phyloP scores from a whole-genome alignment of 179 eudicot genomes.

The Gypsophila paniculata region DNA sequence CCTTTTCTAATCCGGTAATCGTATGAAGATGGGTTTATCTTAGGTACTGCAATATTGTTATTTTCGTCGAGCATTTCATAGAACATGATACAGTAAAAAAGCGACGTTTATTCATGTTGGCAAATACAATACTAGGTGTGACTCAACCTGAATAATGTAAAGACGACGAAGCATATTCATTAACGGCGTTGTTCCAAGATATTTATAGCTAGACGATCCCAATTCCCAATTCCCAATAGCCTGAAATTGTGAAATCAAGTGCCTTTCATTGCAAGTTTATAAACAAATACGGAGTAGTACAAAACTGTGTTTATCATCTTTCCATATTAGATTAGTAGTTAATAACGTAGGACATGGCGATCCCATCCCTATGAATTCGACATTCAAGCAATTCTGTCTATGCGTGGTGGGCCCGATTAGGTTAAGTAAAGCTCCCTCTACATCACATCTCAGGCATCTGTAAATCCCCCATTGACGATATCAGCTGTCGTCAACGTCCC shows the following conservation, averaged over 20 bases:
- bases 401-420: neutral
- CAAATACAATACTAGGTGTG: no score
- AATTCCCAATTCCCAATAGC: no score
- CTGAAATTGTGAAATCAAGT: slow-evolving; percentile 40
- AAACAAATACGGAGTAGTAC: neutral
- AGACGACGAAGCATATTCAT: neutral
- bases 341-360: neutral
- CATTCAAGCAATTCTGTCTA: neutral
- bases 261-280: slow-evolving; percentile 41
- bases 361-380: neutral
- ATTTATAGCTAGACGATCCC: neutral
- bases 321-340: neutral
- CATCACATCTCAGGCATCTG: slow-evolving; percentile 11
- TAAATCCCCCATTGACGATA: slow-evolving; percentile 9
- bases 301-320: slow-evolving; percentile 19
- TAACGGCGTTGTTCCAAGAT: neutral
- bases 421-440: neutral
- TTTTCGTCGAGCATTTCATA: neutral
- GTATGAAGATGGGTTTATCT: no score
- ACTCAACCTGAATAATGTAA: no score
- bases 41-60: neutral
- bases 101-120: no score
- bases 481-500: slow-evolving; percentile 61
- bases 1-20: no score
- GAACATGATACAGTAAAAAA: neutral